Conservation (phyloP, 2,329 filamentous ascomycete species). For the Penicillium rolfsii region DNA sequence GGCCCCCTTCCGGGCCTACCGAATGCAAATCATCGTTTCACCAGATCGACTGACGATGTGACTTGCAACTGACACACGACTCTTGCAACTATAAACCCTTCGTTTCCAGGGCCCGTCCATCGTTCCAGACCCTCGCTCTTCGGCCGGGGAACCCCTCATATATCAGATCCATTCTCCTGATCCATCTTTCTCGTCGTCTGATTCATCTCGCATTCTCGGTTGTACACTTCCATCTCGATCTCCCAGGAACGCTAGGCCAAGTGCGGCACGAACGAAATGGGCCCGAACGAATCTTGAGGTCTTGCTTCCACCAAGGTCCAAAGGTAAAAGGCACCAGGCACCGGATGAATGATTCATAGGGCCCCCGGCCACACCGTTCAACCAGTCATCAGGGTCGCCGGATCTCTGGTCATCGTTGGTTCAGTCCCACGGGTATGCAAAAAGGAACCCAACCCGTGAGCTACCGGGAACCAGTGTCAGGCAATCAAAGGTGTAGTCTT, state of each 20-base stretch:
- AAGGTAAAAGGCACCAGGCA: slow-evolving; percentile 31
- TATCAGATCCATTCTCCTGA: not conserved
- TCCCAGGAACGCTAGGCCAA: slow-evolving; percentile 7
- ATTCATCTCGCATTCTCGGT: not conserved
- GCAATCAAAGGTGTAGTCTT: slow-evolving; percentile 13
- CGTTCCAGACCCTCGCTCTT: slow-evolving; percentile 10
- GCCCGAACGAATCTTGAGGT: slow-evolving; percentile 1
- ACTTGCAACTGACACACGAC: not conserved
- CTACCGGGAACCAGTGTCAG: not conserved
- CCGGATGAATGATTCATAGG: slow-evolving; percentile 27
- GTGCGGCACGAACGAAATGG: slow-evolving; percentile 2
- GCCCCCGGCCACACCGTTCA: not conserved
- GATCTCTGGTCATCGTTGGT: not conserved
- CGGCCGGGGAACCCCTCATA: not conserved
- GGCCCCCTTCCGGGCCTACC: slow-evolving; percentile 29
- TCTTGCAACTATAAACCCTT: slow-evolving; percentile 10
- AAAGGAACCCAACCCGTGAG: not conserved
- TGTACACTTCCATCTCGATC: slow-evolving; percentile 1
- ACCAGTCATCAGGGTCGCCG: slow-evolving; percentile 3
- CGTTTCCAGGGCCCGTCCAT: not conserved
- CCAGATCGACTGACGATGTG: slow-evolving; percentile 21
- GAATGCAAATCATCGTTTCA: slow-evolving; percentile 34
- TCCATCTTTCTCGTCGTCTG: not conserved
- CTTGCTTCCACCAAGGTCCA: not conserved
- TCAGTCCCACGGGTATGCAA: slow-evolving; percentile 1